phyloP scores from a whole-genome alignment of 2,329 filamentous ascomycete genomes.

The Colletotrichum sp. region DNA sequence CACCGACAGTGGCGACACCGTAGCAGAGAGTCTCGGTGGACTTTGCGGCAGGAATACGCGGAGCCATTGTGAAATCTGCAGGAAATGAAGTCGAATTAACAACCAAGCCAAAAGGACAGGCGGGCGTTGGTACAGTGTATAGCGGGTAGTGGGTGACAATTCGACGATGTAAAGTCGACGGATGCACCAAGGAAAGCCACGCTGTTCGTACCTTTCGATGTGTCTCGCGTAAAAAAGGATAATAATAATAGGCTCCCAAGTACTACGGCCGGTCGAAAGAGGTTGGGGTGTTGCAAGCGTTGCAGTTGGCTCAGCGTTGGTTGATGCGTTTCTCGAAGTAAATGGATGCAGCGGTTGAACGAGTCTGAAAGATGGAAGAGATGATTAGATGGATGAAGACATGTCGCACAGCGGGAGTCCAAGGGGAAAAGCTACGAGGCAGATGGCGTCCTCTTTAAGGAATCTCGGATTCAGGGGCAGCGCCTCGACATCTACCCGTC shows the following conservation, averaged over 20 bases:
- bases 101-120: neutral
- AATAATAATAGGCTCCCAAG: neutral
- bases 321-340: neutral
- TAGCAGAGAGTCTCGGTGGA: conserved; percentile 57
- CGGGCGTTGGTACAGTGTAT: neutral
- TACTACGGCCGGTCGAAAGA: neutral
- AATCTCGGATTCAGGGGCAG: conserved; percentile 13
- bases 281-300: neutral
- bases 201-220: neutral
- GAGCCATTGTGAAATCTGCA: conserved; percentile 34
- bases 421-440: neutral
- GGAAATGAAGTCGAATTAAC: neutral
- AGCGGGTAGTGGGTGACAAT: neutral
- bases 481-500: conserved; percentile 1
- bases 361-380: neutral
- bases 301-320: neutral
- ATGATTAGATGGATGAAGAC: neutral
- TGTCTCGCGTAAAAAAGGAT: neutral
- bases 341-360: neutral
- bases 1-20: conserved; percentile 57
- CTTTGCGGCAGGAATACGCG: conserved; percentile 54
- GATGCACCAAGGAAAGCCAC: neutral
- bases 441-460: conserved; percentile 13
- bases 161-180: neutral
- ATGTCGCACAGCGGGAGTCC: neutral